phyloP scores from a whole-genome alignment of 1,284 basidiomycete species.

The Leccinum proliferum region DNA sequence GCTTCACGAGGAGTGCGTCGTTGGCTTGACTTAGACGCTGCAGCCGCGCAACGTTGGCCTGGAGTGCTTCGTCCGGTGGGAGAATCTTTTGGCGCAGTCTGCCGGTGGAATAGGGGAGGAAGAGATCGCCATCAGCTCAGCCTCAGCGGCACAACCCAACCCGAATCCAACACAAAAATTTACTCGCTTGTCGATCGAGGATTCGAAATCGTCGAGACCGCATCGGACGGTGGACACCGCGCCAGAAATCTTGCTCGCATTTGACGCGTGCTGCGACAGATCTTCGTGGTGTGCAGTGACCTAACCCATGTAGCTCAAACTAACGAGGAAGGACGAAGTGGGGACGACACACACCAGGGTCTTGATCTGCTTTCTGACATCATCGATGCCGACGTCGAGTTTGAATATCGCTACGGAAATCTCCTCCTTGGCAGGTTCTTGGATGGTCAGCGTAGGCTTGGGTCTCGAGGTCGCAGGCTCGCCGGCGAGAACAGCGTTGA shows the following conservation, averaged over 20 bases:
- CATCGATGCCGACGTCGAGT: conserved; percentile 80
- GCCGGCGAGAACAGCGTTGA: conserved; percentile 80
- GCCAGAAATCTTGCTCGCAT: conserved; percentile 57
- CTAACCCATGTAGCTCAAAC: conserved; percentile 28
- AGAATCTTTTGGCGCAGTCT: conserved; percentile 84
- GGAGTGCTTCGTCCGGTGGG: conserved; percentile 71
- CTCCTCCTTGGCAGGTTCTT: conserved; percentile 74
- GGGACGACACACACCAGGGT: conserved; percentile 53
- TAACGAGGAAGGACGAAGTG: neutral
- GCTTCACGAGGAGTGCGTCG: conserved; percentile 72
- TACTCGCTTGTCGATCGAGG: conserved; percentile 65
- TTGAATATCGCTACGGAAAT: conserved; percentile 82
- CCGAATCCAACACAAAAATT: neutral
- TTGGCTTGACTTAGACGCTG: conserved; percentile 76
- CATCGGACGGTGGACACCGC: conserved; percentile 56
- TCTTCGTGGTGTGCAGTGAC: conserved; percentile 71
- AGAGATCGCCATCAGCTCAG: neutral
- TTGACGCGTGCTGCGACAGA: conserved; percentile 66
- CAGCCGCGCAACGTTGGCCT: conserved; percentile 64
- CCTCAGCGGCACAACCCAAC: neutral
- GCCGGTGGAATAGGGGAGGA: neutral
- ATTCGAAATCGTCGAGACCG: conserved; percentile 64
- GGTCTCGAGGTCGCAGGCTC: conserved; percentile 38
- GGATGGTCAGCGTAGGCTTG: conserved; percentile 32
- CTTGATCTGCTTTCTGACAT: conserved; percentile 84